phyloP scores from a whole-genome alignment of 2,329 filamentous ascomycete genomes.

The Xylaria sp. region DNA sequence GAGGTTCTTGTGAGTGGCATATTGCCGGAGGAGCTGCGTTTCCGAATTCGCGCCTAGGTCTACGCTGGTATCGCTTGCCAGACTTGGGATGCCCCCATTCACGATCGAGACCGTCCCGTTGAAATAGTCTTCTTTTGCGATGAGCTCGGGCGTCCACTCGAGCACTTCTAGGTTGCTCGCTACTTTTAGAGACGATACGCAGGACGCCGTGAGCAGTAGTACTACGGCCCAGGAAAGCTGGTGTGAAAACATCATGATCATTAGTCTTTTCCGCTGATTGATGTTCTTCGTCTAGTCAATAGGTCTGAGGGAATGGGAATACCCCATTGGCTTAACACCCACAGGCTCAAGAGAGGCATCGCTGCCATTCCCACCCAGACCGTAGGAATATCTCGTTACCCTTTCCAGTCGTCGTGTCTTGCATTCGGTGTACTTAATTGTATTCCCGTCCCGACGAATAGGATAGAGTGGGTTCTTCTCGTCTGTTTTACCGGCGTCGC shows the following conservation, averaged over 20 bases:
- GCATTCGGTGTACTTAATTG: not conserved
- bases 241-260: conserved; percentile 20
- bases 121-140: conserved; percentile 42
- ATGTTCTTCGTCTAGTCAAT: not conserved
- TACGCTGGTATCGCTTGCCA: conserved; percentile 41
- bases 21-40: conserved; percentile 50
- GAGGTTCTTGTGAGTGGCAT: conserved; percentile 45
- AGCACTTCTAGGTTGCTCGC: conserved; percentile 38
- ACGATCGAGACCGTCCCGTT: conserved; percentile 39
- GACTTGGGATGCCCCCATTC: conserved; percentile 48
- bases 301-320: not conserved
- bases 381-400: not conserved
- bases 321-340: not conserved
- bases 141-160: conserved; percentile 40
- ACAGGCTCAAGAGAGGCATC: not conserved
- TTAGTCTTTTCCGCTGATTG: not conserved
- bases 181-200: conserved; percentile 33
- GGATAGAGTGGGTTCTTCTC: not conserved
- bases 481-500: conserved; percentile 7
- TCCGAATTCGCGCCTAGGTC: conserved; percentile 51
- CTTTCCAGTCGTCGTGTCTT: not conserved
- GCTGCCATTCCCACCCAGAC: not conserved
- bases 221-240: not conserved
- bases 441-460: conserved; percentile 5
- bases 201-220: conserved; percentile 13